Conservation (phyloP, 306 rosid species). For the Glycine latifolia region DNA sequence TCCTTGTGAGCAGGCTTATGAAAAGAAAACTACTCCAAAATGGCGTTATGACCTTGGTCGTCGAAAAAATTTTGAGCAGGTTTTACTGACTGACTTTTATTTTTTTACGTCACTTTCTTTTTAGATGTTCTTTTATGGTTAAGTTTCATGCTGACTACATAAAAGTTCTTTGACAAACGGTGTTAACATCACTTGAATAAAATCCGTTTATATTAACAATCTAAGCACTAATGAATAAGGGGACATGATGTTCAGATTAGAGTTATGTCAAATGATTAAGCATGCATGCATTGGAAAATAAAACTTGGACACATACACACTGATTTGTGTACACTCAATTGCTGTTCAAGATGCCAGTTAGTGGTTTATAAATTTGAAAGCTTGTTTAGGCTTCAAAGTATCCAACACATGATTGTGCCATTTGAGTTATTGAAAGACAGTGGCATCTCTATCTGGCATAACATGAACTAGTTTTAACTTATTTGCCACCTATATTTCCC, state of each 20-base stretch:
- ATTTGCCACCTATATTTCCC: constrained; percentile 14
- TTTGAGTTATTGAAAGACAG: constrained; percentile 13
- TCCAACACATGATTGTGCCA: constrained; percentile 1
- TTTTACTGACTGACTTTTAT: constrained; percentile 24
- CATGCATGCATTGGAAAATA: not conserved
- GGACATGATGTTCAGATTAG: not conserved
- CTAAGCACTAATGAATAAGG: not conserved
- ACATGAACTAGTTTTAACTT: constrained; percentile 12
- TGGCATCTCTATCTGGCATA: not conserved
- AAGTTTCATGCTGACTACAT: not conserved
- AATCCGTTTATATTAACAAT: not conserved
- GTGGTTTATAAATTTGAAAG: not conserved
- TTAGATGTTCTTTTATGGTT: constrained; percentile 25
- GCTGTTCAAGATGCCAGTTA: not conserved
- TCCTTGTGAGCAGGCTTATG: constrained; percentile 80
- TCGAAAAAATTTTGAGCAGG: constrained; percentile 97
- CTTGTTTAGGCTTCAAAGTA: constrained; percentile 1
- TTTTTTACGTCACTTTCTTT: not conserved
- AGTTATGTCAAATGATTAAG: not conserved
- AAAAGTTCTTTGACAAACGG: constrained; percentile 8
- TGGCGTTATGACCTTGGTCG: constrained; percentile 99
- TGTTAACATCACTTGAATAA: not conserved
- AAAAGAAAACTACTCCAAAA: constrained; percentile 91
- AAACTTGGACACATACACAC: not conserved
- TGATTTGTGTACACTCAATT: constrained; percentile 13